Conservation (phyloP, 2,329 filamentous ascomycete species). For the Neonectria hederae region DNA sequence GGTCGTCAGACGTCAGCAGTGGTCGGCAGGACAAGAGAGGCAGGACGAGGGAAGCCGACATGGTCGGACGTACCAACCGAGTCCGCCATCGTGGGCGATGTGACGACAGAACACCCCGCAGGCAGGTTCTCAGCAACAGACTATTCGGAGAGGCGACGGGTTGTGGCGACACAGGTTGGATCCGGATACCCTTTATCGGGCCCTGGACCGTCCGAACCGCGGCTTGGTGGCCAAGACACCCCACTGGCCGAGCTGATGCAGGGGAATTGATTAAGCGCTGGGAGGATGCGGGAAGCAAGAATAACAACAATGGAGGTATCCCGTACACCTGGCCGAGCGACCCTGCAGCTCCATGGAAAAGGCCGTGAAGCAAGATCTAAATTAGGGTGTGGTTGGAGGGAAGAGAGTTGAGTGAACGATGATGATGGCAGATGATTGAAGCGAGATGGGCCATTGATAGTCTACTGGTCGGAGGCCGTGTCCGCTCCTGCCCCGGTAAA, state of each 20-base stretch:
- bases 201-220: constrained; percentile 41
- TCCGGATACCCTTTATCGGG: constrained; percentile 39
- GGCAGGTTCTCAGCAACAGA: constrained; percentile 31
- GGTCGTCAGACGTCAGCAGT: constrained; percentile 24
- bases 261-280: constrained; percentile 10
- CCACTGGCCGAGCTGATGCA: constrained; percentile 28
- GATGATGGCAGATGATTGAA: constrained; percentile 17
- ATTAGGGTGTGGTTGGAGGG: not conserved
- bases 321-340: constrained; percentile 26
- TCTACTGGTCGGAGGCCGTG: constrained; percentile 22
- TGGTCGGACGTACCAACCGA: constrained; percentile 42
- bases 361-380: not conserved
- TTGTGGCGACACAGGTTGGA: constrained; percentile 27
- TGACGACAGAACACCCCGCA: constrained; percentile 23
- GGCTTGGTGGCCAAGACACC: constrained; percentile 43
- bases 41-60: constrained; percentile 6
- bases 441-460: constrained; percentile 14
- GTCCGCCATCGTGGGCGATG: constrained; percentile 40
- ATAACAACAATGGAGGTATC: constrained; percentile 1
- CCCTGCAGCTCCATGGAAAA: constrained; percentile 36
- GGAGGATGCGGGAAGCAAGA: constrained; percentile 17
- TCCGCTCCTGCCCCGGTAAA: constrained; percentile 23
- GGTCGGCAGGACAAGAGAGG: not conserved
- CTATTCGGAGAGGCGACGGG: constrained; percentile 25
- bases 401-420: constrained; percentile 4